Evolutionary conservation across 2,329 filamentous ascomycete genomes (phyloP), one percentile per base, ranked within the genome.

Genomic region (Ophiostoma tasmaniense): DNA sequence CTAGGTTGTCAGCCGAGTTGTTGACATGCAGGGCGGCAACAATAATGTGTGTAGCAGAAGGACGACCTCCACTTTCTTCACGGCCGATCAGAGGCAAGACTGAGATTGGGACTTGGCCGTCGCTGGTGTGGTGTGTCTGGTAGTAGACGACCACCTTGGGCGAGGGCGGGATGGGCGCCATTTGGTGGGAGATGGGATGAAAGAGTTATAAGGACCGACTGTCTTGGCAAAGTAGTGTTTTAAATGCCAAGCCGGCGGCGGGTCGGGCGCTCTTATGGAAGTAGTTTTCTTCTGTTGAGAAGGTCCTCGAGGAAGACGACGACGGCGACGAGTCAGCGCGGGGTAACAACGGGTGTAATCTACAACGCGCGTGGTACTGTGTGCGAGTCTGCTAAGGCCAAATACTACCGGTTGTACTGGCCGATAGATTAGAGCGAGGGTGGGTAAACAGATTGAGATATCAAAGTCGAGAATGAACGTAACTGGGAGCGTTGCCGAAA

Each of bases 21-120:
- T 94, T 94, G 72, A 95, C 80, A 77, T 94, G 91, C 70, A 95
- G 88, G 1, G 91, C 91, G 0, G 90, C 91, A 33, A 94, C 78
- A 71, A 93, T 91, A 66, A 94, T 79, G 78, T 94, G 91, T 0
- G 91, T 92, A n/a, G 81, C 70, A 17, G 68, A 67, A 5, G 72
- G 71, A 2, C 20, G 13, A 7, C 45, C n/a, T 4, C 45, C 64
- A 50, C 30, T 39, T 22, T 64, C 61, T 14, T 52, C 66, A 30
- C 66, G 33, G 28, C 69, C 67, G 11, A 82, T 73, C 33, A 82
- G 75, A 0, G 80, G 80, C 13, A 82, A 75, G 30, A 81, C 74
- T 20, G 80, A 81, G 69, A 81, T 78, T 45, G 75, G 75, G 1
- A 75, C 74, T 65, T 78, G 78, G 20, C 77, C 74, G 3, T 68